phyloP scores from a whole-genome alignment of 257 asterid genomes.

The Rubia yunnanensis region DNA sequence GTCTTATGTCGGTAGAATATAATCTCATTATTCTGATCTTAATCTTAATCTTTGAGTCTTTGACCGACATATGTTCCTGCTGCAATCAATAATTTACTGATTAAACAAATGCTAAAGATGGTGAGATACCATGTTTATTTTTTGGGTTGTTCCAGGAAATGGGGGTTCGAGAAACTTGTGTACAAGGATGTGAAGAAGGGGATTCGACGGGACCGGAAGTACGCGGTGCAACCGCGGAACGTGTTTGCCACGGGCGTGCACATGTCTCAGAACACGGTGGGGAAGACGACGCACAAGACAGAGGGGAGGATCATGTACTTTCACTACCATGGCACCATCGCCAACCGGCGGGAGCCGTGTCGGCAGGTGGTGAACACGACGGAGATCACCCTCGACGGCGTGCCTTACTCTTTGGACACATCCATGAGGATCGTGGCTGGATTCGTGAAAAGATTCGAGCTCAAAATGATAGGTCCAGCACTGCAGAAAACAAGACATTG shows the following conservation, averaged over 20 bases:
- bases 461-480: constrained; percentile 46
- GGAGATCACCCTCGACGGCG: constrained; percentile 27
- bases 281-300: constrained; percentile 60
- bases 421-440: constrained; percentile 57
- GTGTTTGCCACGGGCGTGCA: constrained; percentile 79
- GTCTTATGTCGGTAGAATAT: neutral
- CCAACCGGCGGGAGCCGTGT: constrained; percentile 64
- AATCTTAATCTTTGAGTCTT: neutral
- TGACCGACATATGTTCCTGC: neutral
- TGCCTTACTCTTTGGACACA: constrained; percentile 45
- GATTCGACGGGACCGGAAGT: constrained; percentile 55
- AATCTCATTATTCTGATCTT: too few relatives aligned
- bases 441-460: constrained; percentile 60
- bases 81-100: neutral
- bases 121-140: neutral
- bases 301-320: constrained; percentile 56
- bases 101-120: neutral
- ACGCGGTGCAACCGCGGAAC: constrained; percentile 67
- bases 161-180: constrained; percentile 89
- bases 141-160: constrained; percentile 35
- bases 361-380: constrained; percentile 39
- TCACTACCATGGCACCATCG: constrained; percentile 76
- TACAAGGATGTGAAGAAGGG: constrained; percentile 60
- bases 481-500: constrained; percentile 57
- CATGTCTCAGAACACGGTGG: constrained; percentile 59